Evolutionary conservation across 495 filamentous ascomycete species (phyloP).

Genomic region (Talaromyces ruber): DNA sequence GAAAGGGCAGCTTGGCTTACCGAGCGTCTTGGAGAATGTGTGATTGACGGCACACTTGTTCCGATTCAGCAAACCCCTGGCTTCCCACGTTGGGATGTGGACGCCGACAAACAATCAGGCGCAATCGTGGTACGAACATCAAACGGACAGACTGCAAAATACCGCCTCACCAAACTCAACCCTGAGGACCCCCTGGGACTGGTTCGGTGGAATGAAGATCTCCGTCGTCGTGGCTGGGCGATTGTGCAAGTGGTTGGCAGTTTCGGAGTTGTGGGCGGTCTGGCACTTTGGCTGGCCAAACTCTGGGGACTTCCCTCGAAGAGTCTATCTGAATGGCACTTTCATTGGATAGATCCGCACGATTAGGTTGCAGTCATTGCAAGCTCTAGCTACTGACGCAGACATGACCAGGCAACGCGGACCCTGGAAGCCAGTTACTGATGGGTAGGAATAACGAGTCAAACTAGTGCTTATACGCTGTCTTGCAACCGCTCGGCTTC

Average conservation of each 20-base stretch:
- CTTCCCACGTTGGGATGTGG: slow-evolving; percentile 18
- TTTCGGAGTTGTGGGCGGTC: slow-evolving; percentile 63
- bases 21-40: slow-evolving; percentile 63
- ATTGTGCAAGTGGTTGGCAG: slow-evolving; percentile 73
- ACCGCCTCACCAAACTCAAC: slow-evolving; percentile 29
- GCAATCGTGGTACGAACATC: slow-evolving; percentile 18
- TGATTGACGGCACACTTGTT: slow-evolving; percentile 62
- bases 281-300: slow-evolving; percentile 55
- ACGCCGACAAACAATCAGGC: slow-evolving; percentile 13
- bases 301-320: slow-evolving; percentile 33
- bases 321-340: slow-evolving; percentile 27
- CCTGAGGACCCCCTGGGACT: slow-evolving; percentile 69
- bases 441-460: background rate
- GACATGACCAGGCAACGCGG: background rate
- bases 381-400: background rate
- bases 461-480: background rate
- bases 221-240: slow-evolving; percentile 57
- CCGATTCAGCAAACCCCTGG: slow-evolving; percentile 33
- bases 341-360: slow-evolving; percentile 17
- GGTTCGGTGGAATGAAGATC: slow-evolving; percentile 58
- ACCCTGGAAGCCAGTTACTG: background rate
- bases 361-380: background rate
- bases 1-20: slow-evolving; percentile 76
- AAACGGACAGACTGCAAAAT: slow-evolving; percentile 15
- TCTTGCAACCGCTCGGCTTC: background rate